Conservation (phyloP, 495 filamentous ascomycete genomes). For the Letharia columbiana region DNA sequence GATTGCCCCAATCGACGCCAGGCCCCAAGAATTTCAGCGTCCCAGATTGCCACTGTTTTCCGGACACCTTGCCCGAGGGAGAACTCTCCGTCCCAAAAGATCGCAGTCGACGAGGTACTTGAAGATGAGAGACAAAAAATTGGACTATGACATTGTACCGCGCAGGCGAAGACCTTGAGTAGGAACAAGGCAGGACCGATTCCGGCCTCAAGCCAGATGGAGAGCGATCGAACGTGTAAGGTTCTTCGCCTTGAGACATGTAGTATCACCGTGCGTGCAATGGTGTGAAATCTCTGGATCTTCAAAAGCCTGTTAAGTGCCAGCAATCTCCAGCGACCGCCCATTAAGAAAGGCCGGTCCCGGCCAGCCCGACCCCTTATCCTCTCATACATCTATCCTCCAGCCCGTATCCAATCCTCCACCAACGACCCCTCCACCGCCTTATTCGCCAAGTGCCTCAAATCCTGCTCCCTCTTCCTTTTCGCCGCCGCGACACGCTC, state of each 20-base stretch:
- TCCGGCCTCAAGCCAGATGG: background rate
- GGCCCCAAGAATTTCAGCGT: too few species aligned
- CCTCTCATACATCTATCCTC: background rate
- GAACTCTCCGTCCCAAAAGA: too few species aligned
- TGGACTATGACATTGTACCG: too few species aligned
- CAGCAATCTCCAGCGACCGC: background rate
- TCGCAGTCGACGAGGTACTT: too few species aligned
- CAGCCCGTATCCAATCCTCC: background rate
- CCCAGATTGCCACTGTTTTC: too few species aligned
- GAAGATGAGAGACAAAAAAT: too few species aligned
- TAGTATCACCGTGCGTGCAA: too few species aligned
- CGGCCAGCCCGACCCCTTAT: background rate
- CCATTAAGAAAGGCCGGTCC: background rate
- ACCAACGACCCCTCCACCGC: background rate
- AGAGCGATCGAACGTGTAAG: too few species aligned
- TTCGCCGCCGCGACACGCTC: background rate
- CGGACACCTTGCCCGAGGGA: too few species aligned
- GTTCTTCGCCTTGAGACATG: too few species aligned
- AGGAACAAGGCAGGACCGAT: background rate
- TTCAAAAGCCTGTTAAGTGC: background rate
- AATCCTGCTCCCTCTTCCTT: background rate
- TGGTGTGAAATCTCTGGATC: too few species aligned
- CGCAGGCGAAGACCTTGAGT: background rate
- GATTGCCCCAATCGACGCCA: too few species aligned
- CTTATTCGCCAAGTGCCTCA: background rate